Base-by-base conservation (phyloP, 371 early-diverging fungal species). In the Zopfochytrium polystomum region DNA sequence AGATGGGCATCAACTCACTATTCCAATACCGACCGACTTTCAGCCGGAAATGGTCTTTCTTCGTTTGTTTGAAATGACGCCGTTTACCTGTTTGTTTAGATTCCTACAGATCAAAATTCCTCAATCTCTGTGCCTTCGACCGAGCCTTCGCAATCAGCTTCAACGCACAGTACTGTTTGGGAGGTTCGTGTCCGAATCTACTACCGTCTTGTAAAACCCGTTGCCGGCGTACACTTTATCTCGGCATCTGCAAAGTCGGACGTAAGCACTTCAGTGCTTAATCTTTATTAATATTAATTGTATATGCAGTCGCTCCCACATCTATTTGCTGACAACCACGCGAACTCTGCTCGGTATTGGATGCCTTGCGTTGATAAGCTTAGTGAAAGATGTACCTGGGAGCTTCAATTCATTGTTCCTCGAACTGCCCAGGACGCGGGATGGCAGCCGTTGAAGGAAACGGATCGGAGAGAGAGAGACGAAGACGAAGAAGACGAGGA, bases 291-390 rank as follows among this genome's bases (percentile, higher is more conserved):
- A 32, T n/a, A n/a, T n/a, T n/a, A n/a, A n/a, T n/a, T n/a, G n/a
- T n/a, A n/a, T n/a, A n/a, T n/a, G n/a, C 50, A 86, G 85, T 72
- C 82, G 22, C 72, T 77, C 51, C 81, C 85, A 51, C 85, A 88
- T 69, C 72, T 87, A 63, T 90, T 90, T 71, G 90, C 91, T 3
- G 82, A 87, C 55, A 88, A 90, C 63, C 87, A 85, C 46, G 82
- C 86, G 23, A 65, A 90, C 3, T 83, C 80, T 29, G 85, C 92
- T 3, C 84, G 96, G 1, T 66, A 82, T 38, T 94, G 95, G 95
- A 74, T 93, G 45, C 96, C 96, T 1, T 94, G 94, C 66, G 65
- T 91, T 43, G 94, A 95, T 66, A 73, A 79, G 22, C 62, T 84
- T 6, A 80, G 84, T 15, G 89, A 88, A 45, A 73, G 88, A 57